Base-by-base conservation (phyloP, 2,329 filamentous ascomycete genomes). In the Lasiodiplodia citricola region DNA sequence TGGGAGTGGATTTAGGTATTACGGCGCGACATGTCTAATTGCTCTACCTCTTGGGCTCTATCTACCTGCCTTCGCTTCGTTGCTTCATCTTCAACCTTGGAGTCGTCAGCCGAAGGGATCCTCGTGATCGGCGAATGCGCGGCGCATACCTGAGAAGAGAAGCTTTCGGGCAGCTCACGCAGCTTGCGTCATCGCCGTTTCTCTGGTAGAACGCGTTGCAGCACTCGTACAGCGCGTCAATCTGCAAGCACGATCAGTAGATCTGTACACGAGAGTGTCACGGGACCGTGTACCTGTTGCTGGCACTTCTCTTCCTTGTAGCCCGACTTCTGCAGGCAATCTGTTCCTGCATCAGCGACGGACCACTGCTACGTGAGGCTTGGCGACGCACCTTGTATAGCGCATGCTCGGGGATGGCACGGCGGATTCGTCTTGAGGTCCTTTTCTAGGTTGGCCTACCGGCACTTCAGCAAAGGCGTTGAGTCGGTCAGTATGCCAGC, bases 161-260 rank as follows among this genome's bases (percentile, higher is more conserved):
- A 8, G 92, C 88, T 78, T 95, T 95, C 0, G 96, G 96, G 77
- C 96, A 99, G 82, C 92, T 96, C 23, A 90, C 88, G 2, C 91
- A 92, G 52, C 86, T 89, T 38, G 92, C 94, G 28, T 89, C 82
- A 68, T 96, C 90, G 18, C 96, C 94, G 70, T 92, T 87, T 68
- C 87, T 86, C 74, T 90, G 83, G 81, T 99, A 98, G 78, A 98
- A 97, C 14, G 88, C 87, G 75, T 94, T 90, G 80, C 96, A 99
- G 81, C 96, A 99, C 74, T 96, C 91, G 80, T 98, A 99, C 28
- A 99, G 83, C 2, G 93, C 92, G 78, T 95, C 90, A 68, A 99
- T 87, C 75, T 93, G 84, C 83, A 79, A 23, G 51, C 6, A 6
- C 18, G 21, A 35, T 68, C 66, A 68, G 35, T 44, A 25, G 16